Evolutionary conservation across 1,284 basidiomycete genomes (phyloP), one percentile per base, ranked within the genome.

Genomic region (Ganoderma lucidum): DNA sequence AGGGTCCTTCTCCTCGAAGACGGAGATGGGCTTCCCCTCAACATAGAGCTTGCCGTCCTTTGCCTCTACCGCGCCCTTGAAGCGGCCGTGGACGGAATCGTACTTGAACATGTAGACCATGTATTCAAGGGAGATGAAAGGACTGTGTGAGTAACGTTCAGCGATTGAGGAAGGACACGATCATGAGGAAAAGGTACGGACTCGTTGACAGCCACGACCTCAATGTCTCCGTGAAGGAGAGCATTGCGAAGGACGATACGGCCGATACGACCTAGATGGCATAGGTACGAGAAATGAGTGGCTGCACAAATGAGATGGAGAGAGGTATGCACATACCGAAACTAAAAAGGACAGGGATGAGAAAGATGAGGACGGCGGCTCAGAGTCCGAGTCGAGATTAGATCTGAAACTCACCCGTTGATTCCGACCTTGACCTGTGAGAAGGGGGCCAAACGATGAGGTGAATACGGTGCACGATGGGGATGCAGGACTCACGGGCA

Each of bases 61-160:
- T 82, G 86, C 83, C 82, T 90, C 87, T 77, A 99, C 90, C 68
- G 88, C 82, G 73, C 97, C 97, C 82, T 96, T 92, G 92, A 94
- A 99, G 83, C 93, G 91, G 74, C 97, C 96, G 88, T 99, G 97
- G 78, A 97, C 96, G 73, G 96, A 96, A 84, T 99, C 97, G 83
- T 93, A 99, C 90, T 98, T 99, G 95, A 99, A 98, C 97, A 99
- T 98, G 92, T 99, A 98, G 81, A 96, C 96, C 96, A 97, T 97
- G 90, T 98, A 98, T 12, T 93, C 90, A 76, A 97, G 92, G 82
- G 96, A 92, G 78, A 98, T 97, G 92, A 98, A 98, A 71, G 96
- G 96, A 85, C 93, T 94, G 37, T n/a, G 37, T 9, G 4, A 23
- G 35, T 14, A 41, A 51, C 3, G 14, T 39, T 58, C 2, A 42